Evolutionary conservation across 371 early-diverging fungal species (phyloP), one percentile per base, ranked within the genome.

Genomic region (Catenaria anguillulae): DNA sequence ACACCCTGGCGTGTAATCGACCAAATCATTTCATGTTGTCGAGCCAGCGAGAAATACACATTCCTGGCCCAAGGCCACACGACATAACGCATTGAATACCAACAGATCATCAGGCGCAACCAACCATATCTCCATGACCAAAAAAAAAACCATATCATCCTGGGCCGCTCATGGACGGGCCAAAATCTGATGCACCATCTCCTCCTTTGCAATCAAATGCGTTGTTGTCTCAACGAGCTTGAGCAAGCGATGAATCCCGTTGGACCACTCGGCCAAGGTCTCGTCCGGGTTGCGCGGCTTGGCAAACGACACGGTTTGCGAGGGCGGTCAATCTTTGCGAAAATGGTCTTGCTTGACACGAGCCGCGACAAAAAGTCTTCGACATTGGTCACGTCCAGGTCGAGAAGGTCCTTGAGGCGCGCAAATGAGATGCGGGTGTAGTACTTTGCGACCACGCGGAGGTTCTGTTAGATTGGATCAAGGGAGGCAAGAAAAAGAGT

Each of bases 181-280:
- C 29, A 50, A 13, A 19, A 50, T 50, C 29, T 50, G 15, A 19
- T 50, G 52, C 29, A 78, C 77, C 75, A 80, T 78, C 65, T 78
- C 81, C 69, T 97, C 98, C 78, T 97, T 97, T 48, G 90, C 84
- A 65, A 97, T 95, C 71, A 94, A 75, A 75, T 96, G 97, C 62
- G 87, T 87, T 24, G 96, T 96, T 79, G 92, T 93, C 66, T 90
- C 93, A 54, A 97, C 87, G 70, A 96, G 74, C 15, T 84, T 82
- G 65, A 97, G 76, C 56, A 97, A 74, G 3, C 78, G 76, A 66
- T 89, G 86, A 64, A 97, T 87, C 68, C 90, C 88, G 67, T 73
- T 79, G 24, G 90, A 86, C 98, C 98, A 97, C 65, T 86, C 84
- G 66, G 92, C 90, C 65, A 96, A 75, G 46, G 87, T 81, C 60